These are phyloP conservation scores for Hsuehochloa calcarea DNA, from an alignment of 176 grass and related monocot genomes.

Conservation along the genomic window DNA sequence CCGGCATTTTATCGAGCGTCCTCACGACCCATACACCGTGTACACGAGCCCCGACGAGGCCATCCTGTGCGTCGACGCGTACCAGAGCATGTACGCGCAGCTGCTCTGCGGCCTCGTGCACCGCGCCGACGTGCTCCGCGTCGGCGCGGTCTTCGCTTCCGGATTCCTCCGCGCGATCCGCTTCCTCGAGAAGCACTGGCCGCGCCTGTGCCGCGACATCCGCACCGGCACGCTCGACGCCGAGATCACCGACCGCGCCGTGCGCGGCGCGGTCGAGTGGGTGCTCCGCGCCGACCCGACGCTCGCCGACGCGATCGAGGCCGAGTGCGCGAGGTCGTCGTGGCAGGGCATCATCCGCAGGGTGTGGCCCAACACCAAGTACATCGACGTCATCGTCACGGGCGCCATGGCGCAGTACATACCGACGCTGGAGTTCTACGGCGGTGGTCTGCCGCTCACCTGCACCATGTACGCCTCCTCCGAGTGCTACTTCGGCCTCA, in stretches of 20 bases:
- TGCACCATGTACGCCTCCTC: slow-evolving; percentile 99
- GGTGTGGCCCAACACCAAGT: slow-evolving; percentile 87
- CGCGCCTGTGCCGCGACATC: slow-evolving; percentile 49
- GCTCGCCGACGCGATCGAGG: slow-evolving; percentile 56
- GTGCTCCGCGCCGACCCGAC: slow-evolving; percentile 51
- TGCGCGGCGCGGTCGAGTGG: slow-evolving; percentile 40
- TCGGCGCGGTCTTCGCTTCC: slow-evolving; percentile 58
- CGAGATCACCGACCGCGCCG: slow-evolving; percentile 37
- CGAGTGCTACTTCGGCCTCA: slow-evolving; percentile 94
- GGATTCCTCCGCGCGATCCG: slow-evolving; percentile 55
- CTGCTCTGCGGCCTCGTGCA: slow-evolving; percentile 67
- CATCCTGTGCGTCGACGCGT: slow-evolving; percentile 57
- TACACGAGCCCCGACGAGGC: slow-evolving; percentile 67
- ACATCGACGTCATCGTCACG: slow-evolving; percentile 96
- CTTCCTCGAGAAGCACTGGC: slow-evolving; percentile 67
- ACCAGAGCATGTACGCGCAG: slow-evolving; percentile 81
- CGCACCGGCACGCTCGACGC: slow-evolving; percentile 30
- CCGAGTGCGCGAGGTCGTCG: slow-evolving; percentile 53
- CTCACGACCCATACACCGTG: slow-evolving; percentile 55
- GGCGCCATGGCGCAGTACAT: slow-evolving; percentile 98
- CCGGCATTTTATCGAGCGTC: slow-evolving; percentile 55
- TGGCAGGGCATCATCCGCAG: slow-evolving; percentile 81
- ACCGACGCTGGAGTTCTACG: slow-evolving; percentile 74
- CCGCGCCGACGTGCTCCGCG: slow-evolving; percentile 59
- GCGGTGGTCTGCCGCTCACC: slow-evolving; percentile 63